Evolutionary conservation across 1,139 yeast species (phyloP).

Genomic region (Sugiyamaella japonica): DNA sequence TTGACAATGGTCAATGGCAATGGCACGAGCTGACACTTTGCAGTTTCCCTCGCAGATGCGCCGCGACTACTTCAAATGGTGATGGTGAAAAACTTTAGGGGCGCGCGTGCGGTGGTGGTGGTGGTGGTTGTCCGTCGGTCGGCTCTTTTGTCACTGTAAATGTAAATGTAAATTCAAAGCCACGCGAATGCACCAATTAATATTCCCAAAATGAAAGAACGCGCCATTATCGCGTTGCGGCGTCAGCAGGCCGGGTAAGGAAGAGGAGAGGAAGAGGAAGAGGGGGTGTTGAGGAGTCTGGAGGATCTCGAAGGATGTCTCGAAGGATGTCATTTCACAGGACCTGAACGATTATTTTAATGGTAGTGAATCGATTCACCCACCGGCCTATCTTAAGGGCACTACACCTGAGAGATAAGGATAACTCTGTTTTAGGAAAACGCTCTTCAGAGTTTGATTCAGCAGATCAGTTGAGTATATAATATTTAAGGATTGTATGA

Average conservation of each 20-base stretch:
- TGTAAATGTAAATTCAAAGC: background rate
- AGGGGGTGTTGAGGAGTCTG: no score
- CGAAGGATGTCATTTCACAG: no score
- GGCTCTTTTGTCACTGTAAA: background rate
- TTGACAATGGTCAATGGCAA: background rate
- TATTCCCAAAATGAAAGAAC: slow-evolving; percentile 12
- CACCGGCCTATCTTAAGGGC: no score
- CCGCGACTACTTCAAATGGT: no score
- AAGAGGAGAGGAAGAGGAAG: background rate
- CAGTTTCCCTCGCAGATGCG: background rate
- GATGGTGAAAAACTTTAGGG: background rate
- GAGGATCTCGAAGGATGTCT: no score
- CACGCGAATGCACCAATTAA: slow-evolving; percentile 10
- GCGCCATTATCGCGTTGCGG: slow-evolving; percentile 16
- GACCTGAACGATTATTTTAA: no score
- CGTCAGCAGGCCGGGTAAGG: slow-evolving; percentile 12
- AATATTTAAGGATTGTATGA: no score
- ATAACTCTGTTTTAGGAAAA: no score
- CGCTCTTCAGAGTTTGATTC: no score
- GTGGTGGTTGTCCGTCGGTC: background rate
- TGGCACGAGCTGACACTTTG: background rate
- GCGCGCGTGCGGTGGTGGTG: background rate
- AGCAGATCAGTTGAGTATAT: no score
- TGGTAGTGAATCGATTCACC: no score
- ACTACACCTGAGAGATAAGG: no score